Conservation (phyloP, 2,329 filamentous ascomycete genomes). For the Grosmannia serpens region DNA sequence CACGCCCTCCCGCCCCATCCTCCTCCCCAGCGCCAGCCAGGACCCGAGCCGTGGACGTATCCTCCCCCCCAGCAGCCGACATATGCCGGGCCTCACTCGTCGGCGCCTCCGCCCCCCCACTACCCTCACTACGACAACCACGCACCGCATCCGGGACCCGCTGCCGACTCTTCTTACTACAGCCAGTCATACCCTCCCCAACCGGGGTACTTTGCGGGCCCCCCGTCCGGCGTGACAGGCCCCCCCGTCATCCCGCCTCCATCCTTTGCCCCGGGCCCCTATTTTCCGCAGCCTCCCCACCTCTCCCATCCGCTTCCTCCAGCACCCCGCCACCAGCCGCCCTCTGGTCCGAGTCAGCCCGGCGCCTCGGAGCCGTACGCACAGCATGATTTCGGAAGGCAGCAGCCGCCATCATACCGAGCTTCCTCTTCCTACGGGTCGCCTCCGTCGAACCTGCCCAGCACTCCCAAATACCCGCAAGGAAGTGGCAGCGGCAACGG, state of each 20-base stretch:
- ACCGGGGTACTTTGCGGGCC: conserved; percentile 6
- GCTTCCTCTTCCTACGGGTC: background rate
- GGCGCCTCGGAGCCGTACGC: background rate
- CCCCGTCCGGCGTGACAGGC: conserved; percentile 14
- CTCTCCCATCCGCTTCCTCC: conserved; percentile 6
- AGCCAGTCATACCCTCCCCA: conserved; percentile 8
- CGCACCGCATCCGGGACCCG: background rate
- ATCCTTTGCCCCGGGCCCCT: conserved; percentile 8
- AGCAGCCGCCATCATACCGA: background rate
- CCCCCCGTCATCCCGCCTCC: conserved; percentile 10
- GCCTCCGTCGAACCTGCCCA: background rate
- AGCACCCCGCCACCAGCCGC: background rate
- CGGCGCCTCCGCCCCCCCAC: conserved; percentile 9
- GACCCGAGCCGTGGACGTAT: conserved; percentile 1
- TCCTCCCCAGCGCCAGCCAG: background rate
- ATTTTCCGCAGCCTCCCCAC: conserved; percentile 10
- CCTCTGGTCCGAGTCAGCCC: background rate
- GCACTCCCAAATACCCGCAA: background rate
- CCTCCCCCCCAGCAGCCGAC: conserved; percentile 3
- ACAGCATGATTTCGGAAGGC: background rate
- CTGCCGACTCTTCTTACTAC: conserved; percentile 5
- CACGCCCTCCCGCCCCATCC: background rate
- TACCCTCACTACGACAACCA: conserved; percentile 8
- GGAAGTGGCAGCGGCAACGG: background rate
- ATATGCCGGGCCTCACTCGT: conserved; percentile 11